phyloP scores from a whole-genome alignment of 2,329 filamentous ascomycete species.

The Fusarium sarcochroum region DNA sequence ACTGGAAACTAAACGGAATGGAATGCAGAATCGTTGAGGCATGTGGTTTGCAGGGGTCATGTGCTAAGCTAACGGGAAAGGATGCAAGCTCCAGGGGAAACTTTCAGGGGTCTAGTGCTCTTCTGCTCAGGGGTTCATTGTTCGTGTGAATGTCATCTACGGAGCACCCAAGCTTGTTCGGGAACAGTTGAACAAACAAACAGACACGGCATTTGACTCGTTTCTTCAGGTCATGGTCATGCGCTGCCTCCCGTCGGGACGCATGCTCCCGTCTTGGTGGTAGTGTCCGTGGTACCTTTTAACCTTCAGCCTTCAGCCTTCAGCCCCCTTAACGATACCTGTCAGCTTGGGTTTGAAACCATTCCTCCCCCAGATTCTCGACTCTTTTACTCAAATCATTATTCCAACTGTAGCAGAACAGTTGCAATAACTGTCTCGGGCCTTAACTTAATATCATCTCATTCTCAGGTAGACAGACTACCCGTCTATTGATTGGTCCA shows the following conservation, averaged over 20 bases:
- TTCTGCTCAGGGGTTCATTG: constrained; percentile 24
- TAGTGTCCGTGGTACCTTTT: constrained; percentile 5
- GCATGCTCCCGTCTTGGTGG: constrained; percentile 15
- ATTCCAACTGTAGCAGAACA: neutral
- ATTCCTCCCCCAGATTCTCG: constrained; percentile 34
- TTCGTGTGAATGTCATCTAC: too few species aligned
- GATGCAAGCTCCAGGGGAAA: constrained; percentile 31
- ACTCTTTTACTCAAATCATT: neutral
- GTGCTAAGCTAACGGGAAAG: constrained; percentile 12
- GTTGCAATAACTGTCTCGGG: constrained; percentile 14
- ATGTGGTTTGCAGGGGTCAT: neutral
- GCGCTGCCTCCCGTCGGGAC: constrained; percentile 2
- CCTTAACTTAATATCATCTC: neutral
- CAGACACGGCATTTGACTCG: neutral
- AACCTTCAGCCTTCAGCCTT: too few species aligned
- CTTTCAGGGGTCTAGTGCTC: constrained; percentile 32
- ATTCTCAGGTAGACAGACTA: too few species aligned
- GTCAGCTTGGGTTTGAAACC: constrained; percentile 18
- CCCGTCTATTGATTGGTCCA: constrained; percentile 32
- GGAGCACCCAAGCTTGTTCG: too few species aligned
- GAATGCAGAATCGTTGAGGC: neutral
- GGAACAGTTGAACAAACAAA: constrained; percentile 3
- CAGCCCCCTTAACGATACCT: neutral
- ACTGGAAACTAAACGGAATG: constrained; percentile 9
- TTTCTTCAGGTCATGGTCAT: constrained; percentile 16